phyloP scores from a whole-genome alignment of 331 rosid genomes.

The Rosa hybrid region DNA sequence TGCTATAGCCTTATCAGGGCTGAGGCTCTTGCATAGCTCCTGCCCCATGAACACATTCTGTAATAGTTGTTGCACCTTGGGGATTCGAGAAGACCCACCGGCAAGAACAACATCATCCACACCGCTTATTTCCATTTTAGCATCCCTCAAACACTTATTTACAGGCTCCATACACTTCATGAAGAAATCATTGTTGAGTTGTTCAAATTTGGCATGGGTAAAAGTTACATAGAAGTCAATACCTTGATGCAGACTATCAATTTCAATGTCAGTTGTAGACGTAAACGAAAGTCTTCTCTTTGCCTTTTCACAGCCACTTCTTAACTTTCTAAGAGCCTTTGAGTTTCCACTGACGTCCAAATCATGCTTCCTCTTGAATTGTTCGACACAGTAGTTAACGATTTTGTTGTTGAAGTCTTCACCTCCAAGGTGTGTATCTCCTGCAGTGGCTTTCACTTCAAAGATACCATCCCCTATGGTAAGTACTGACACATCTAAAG shows the following conservation, averaged over 20 bases:
- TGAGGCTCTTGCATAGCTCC: not conserved
- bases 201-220: not conserved
- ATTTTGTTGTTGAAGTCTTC: not conserved
- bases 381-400: not conserved
- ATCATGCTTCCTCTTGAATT: not conserved
- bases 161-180: not conserved
- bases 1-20: not conserved
- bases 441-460: slow-evolving; percentile 2
- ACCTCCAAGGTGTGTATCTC: not conserved
- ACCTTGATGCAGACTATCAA: not conserved
- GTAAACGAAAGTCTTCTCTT: not conserved
- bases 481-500: not conserved
- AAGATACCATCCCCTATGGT: not conserved
- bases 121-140: not conserved
- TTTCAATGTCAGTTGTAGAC: not conserved
- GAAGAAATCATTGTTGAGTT: slow-evolving; percentile 1
- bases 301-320: slow-evolving; percentile 1
- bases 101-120: slow-evolving; percentile 1
- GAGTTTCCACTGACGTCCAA: not conserved
- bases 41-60: not conserved
- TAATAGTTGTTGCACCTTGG: not conserved
- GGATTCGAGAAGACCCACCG: slow-evolving; percentile 6
- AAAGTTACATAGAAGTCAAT: not conserved
- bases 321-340: not conserved
- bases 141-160: not conserved